Base-by-base conservation (phyloP, 768 basidiomycete species). In the Termitomyces sp. region DNA sequence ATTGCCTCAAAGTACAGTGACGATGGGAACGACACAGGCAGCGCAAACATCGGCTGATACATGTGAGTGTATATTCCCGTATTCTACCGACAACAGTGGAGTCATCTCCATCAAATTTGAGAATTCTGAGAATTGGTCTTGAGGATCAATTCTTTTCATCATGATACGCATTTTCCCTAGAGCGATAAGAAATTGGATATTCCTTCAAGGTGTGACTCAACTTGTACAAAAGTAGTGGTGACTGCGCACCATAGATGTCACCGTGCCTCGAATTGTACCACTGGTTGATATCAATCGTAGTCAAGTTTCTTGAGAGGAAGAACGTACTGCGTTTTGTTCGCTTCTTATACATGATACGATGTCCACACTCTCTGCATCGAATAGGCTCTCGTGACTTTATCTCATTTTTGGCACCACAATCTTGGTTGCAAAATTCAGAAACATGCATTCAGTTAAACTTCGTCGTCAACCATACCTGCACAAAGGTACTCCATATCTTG, bases 261-360 rank as follows among this genome's bases (percentile, higher is more conserved):
- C 66, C 91, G 85, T 44, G 92, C 92, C 74, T 94, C 91, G 60
- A 89, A 88, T 75, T 90, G 88, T 2, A 89, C 87, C 87, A 90
- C 88, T 88, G 61, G 59, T 55, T 62, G 43, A 40, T 22, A 52
- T 64, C 18, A 54, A 55, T 20, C 26, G 20, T 28, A 11, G 26
- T 41, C n/a, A 18, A 2, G 5, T 11, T 24, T 14, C 10, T 26
- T 46, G 35, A 18, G 8, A 52, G 30, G 36, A 54, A 45, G 51
- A 47, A 76, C 94, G 69, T 65, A 98, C 96, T 95, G 79, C 93
- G 79, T 68, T 83, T 91, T 24, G 94, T 96, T 66, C 96, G 78
- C 72, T 95, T 97, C 76, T 98, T 98, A 75, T 97, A 98, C 92
- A 98, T 94, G 70, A 98, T 96, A 53, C 96, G 86, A 72, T 98